phyloP scores from a whole-genome alignment of 768 basidiomycete species.

The Russula vinacea region DNA sequence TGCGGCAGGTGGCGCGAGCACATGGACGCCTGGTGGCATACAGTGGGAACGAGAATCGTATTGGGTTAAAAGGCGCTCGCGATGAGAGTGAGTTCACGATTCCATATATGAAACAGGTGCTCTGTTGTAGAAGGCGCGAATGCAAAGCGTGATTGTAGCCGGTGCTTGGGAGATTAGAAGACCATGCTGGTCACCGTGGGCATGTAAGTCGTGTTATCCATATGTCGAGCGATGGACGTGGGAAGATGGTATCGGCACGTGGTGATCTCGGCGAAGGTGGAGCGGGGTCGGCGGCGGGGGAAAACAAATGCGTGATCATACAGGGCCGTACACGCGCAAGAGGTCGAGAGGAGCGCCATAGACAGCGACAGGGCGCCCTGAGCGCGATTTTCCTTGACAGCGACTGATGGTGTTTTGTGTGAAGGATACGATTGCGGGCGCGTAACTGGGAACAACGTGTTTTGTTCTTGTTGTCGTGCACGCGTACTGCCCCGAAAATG shows the following conservation, averaged over 20 bases:
- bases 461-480: conserved; percentile 14
- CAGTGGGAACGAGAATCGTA: conserved; percentile 28
- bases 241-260: conserved; percentile 25
- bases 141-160: conserved; percentile 18
- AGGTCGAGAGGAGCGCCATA: conserved; percentile 25
- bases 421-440: conserved; percentile 14
- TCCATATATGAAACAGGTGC: conserved; percentile 12
- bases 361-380: conserved; percentile 22
- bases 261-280: conserved; percentile 28
- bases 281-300: conserved; percentile 18
- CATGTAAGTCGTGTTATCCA: conserved; percentile 11
- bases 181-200: conserved; percentile 17
- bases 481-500: conserved; percentile 9
- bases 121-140: conserved; percentile 15
- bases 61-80: conserved; percentile 18
- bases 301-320: conserved; percentile 1
- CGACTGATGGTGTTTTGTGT: conserved; percentile 19
- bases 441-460: conserved; percentile 22
- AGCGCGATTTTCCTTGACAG: conserved; percentile 25
- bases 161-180: conserved; percentile 21
- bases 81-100: conserved; percentile 8
- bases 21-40: conserved; percentile 28
- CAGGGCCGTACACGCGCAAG: conserved; percentile 10
- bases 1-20: conserved; percentile 26
- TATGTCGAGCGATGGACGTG: conserved; percentile 16